Evolutionary conservation across 164 flowering plant species (phyloP), one percentile per base, ranked within the genome.

Genomic region (Piper betle): DNA sequence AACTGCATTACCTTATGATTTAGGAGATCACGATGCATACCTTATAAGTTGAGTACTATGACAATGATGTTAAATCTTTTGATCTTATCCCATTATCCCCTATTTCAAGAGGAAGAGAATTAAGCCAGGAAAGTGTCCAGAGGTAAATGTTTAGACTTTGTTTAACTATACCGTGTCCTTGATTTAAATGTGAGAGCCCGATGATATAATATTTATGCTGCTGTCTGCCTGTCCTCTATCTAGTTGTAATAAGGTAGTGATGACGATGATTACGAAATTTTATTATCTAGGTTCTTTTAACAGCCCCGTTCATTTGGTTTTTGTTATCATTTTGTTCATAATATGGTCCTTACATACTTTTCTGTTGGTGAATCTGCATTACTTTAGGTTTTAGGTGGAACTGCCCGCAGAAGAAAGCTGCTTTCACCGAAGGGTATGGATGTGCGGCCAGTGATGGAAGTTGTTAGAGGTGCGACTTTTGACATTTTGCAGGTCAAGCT

Each of bases 381-480:
- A 11, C 20, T 37, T 57, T 71, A 90, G 97, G 99, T 93, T 6
- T 79, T 93, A 60, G 88, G 82, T 58, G 97, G 99, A 61, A 88
- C 65, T 59, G 97, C 89, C 62, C 80, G 80, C 53, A 80, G 97
- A 72, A 90, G 74, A 83, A 88, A 93, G 66, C 72, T 90, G 73
- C 83, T 88, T 52, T 93, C 97, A 53, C 95, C 96, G 9, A 84
- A 86, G 69, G 89, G 96, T 61, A 80, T 84, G 95, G 95, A 90
- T 74, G 99, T 93, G 40, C 83, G 99, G 6, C 99, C 99, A 7
- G 88, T 93, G 99, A 93, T 90, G 99, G 96, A 93, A 77, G 97
- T 93, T 61, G 99, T 93, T 13, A 90, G 85, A 78, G 93, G 91
- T 66, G 96, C 97, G 39, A 84, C 91, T 9, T 93, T 93, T 74